Conservation (phyloP, 495 filamentous ascomycete species). For the Neurospora intermedia region DNA sequence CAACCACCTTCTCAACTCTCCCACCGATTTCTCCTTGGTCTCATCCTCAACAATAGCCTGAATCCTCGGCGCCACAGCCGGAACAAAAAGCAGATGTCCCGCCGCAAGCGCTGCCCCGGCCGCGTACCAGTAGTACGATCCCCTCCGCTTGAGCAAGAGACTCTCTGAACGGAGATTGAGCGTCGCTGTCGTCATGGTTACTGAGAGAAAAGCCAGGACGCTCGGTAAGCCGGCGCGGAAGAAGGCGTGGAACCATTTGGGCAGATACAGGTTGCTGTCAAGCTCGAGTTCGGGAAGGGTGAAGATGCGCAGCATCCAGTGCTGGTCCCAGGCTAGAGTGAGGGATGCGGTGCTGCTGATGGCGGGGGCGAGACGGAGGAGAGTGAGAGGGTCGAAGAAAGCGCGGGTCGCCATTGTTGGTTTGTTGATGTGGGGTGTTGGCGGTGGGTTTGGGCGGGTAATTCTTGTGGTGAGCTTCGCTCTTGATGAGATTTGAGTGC, state of each 20-base stretch:
- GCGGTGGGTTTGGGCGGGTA: neutral
- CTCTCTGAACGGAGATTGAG: neutral
- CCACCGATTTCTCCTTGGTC: neutral
- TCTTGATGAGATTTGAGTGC: neutral
- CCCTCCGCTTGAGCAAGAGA: neutral
- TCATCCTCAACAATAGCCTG: neutral
- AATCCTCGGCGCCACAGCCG: neutral
- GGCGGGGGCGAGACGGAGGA: constrained; percentile 1
- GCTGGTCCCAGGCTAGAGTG: constrained; percentile 1
- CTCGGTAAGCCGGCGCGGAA: constrained; percentile 1
- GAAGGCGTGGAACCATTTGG: neutral
- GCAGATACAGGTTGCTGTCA: neutral
- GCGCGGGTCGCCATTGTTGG: neutral
- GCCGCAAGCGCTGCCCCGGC: neutral
- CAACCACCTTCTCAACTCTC: constrained; percentile 3
- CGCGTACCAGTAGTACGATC: neutral
- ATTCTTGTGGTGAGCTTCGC: neutral
- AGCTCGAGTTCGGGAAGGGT: neutral
- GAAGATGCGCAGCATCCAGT: constrained; percentile 3
- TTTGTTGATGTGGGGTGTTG: neutral
- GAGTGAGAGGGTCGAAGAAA: neutral
- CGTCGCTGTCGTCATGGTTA: neutral
- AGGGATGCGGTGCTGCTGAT: constrained; percentile 2
- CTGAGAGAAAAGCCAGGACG: neutral
- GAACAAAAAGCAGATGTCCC: neutral